Evolutionary conservation across 108 stramenopile species (phyloP).

Genomic region (Nannochloropsis salina): DNA sequence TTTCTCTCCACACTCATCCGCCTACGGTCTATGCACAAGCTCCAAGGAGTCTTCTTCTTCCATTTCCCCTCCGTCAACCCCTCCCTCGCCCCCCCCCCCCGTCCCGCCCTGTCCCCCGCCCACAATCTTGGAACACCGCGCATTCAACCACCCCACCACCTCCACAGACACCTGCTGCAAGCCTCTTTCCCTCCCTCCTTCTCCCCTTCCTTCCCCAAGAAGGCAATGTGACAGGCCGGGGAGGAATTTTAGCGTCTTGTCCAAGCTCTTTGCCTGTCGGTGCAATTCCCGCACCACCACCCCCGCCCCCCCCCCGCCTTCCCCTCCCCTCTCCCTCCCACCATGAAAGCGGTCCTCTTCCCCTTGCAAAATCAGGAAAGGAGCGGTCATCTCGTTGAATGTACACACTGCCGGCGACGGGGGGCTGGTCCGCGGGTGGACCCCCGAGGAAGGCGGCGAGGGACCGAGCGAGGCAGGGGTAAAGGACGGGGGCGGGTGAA

Average conservation of each 20-base stretch:
- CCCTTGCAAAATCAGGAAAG: background rate
- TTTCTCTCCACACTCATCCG: background rate
- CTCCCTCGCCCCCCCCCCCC: background rate
- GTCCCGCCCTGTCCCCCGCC: background rate
- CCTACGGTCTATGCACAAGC: background rate
- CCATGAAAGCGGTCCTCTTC: constrained; percentile 2
- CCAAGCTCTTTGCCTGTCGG: background rate
- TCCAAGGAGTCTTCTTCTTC: background rate
- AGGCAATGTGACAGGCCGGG: background rate
- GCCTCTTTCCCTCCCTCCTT: background rate
- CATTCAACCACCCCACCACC: background rate
- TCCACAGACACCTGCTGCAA: background rate
- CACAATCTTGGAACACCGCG: background rate
- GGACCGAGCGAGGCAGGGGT: background rate
- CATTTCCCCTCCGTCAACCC: background rate
- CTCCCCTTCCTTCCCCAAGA: background rate
- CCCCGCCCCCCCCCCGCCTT: background rate
- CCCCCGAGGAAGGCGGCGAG: background rate
- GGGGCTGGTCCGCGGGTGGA: no score
- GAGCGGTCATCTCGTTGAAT: background rate
- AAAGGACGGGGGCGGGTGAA: background rate
- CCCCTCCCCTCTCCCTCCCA: background rate
- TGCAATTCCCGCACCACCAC: background rate
- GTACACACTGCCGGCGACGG: background rate
- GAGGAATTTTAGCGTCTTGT: background rate